phyloP scores from a whole-genome alignment of 2,329 filamentous ascomycete species.

The Chalara sp. region DNA sequence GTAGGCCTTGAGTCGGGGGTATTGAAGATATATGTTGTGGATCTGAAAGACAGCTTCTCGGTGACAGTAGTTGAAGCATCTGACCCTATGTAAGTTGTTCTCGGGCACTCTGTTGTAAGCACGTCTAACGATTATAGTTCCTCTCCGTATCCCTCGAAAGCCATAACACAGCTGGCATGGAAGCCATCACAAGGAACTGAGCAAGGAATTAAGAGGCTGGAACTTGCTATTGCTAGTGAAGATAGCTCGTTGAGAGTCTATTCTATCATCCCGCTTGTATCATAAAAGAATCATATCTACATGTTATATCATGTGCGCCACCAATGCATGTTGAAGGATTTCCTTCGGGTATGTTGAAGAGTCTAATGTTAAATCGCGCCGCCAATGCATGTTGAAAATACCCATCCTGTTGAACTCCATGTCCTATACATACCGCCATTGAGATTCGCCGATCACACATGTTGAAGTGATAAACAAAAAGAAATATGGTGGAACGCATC shows the following conservation, averaged over 20 bases:
- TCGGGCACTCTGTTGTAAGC: not conserved
- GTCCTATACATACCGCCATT: no score
- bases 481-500: not conserved
- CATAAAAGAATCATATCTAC: slow-evolving; percentile 7
- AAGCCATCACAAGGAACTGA: slow-evolving; percentile 37
- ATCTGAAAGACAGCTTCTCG: slow-evolving; percentile 21
- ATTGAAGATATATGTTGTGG: slow-evolving; percentile 20
- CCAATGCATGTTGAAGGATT: slow-evolving; percentile 18
- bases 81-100: slow-evolving; percentile 16
- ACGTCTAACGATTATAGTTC: slow-evolving; percentile 29
- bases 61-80: slow-evolving; percentile 12
- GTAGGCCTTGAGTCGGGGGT: slow-evolving; percentile 46
- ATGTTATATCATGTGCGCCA: slow-evolving; percentile 25
- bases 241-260: slow-evolving; percentile 56
- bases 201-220: slow-evolving; percentile 6
- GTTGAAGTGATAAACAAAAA: not conserved
- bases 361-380: not conserved
- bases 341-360: slow-evolving; percentile 3
- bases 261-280: slow-evolving; percentile 23
- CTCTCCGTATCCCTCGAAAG: slow-evolving; percentile 33
- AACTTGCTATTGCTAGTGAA: slow-evolving; percentile 37
- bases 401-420: no score
- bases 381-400: slow-evolving; percentile 3
- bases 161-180: slow-evolving; percentile 56
- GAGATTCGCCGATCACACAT: not conserved